Base-by-base conservation (phyloP, 139 green algal species). In the Ettlia oleoabundans region DNA sequence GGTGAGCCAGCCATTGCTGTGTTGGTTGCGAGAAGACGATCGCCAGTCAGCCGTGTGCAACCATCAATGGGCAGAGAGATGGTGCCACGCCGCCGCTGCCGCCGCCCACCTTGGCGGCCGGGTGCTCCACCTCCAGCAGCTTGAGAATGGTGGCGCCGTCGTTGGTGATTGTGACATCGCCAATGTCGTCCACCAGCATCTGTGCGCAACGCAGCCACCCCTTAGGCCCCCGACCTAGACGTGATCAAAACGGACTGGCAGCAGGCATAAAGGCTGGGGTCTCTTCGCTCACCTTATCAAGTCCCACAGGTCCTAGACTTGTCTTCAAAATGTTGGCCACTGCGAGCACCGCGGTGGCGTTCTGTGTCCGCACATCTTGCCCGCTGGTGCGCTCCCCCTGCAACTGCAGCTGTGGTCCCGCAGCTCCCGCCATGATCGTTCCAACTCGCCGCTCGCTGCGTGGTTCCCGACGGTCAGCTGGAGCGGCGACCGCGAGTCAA, bases 171-270 rank as follows among this genome's bases (percentile, higher is more conserved):
- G 97, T 99, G 22, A 99, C 97, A 73, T 99, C 97, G 2, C 97
- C 97, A 61, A 99, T 98, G 83, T 99, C 96, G 80, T 99, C 97
- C 47, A 99, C 97, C 2, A 99, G 92, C 97, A 99, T 99, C 97
- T 99, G 91, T 30, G n/a, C 40, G 68, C 10, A 7, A 35, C n/a
- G n/a, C n/a, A n/a, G n/a, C n/a, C n/a, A n/a, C n/a, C n/a, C n/a
- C n/a, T n/a, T n/a, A n/a, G n/a, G n/a, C n/a, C 7, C 71, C 62
- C 32, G 33, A 15, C 21, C 21, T 15, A 15, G 13, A 53, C 13
- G 64, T 73, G 37, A 73, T 53, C 38, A 53, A 53, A 43, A 73
- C 15, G 38, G 38, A 10, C 64, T 73, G 38, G 37, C 13, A 10
- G 28, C 32, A 51, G 28, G 8, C n/a, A 26, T 78, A n/a, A 9